Evolutionary conservation across 257 asterid genomes (phyloP), one percentile per base, ranked within the genome.

Genomic region (Forsythia viridissima): DNA sequence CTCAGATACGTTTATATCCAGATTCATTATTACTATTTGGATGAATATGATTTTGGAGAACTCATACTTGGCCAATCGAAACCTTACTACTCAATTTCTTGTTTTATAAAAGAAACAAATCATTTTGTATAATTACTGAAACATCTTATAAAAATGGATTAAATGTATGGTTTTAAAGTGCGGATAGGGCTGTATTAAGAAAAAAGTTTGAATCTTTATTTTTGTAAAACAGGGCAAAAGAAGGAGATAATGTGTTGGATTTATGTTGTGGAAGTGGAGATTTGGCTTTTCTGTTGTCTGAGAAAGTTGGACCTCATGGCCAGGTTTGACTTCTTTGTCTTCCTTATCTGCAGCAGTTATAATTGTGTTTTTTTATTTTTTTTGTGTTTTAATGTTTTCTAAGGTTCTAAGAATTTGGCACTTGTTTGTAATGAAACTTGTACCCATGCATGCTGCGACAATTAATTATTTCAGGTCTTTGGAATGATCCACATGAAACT

Each of bases 211-310:
- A 73, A 71, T 55, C 8, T 42, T 40, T 76, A 43, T 37, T 13
- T 72, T 18, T 79, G 75, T 78, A 40, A 15, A 67, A 85, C 87
- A 94, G 98, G 84, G 97, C 90, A 46, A 94, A 91, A 86, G 89
- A 85, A 42, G 94, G 97, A 51, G 97, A 91, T 44, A 82, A 78
- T 11, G 98, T 88, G 79, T 83, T 94, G 87, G 98, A 92, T 82
- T 85, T 94, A 77, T 94, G 98, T 78, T 92, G 97, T 84, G 98
- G 97, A 80, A 94, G 95, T 86, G 97, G 98, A 71, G 98, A 94
- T 86, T 84, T 92, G 91, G 87, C 95, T 44, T 93, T 94, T 84
- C 91, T 91, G 48, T 67, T 93, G 80, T 92, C 95, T 18, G 93
- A 92, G 81, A 93, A 85, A 88, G 97, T 93, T 78, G 96, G 98